Conservation (phyloP, 805 yeast species). For the Wickerhamiella australiensis region DNA sequence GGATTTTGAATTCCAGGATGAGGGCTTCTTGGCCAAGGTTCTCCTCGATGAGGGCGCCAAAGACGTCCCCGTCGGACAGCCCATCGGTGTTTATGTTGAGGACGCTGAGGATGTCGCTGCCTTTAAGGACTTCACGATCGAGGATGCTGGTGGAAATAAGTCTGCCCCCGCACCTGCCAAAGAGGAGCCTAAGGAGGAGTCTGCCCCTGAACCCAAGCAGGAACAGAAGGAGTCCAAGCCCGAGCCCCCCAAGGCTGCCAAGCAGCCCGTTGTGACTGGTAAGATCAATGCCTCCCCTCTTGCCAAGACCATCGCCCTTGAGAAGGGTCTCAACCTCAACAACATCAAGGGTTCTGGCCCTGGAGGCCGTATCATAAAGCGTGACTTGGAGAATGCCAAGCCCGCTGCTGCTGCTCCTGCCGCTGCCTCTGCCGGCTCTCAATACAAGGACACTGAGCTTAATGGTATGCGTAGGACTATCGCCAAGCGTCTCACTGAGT, state of each 20-base stretch:
- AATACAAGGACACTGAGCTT: conserved; percentile 74
- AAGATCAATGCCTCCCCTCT: conserved; percentile 90
- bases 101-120: conserved; percentile 74
- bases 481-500: conserved; percentile 74
- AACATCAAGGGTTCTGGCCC: conserved; percentile 89
- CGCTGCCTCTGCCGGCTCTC: conserved; percentile 38
- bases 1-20: conserved; percentile 98
- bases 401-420: conserved; percentile 30
- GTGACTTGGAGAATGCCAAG: conserved; percentile 70
- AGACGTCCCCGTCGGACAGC: conserved; percentile 87
- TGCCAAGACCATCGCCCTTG: conserved; percentile 87
- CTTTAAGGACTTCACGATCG: conserved; percentile 71
- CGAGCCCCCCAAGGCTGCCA: conserved; percentile 74
- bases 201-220: conserved; percentile 16
- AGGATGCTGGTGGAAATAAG: conserved; percentile 52
- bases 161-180: conserved; percentile 26
- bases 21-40: conserved; percentile 77
- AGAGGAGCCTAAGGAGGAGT: conserved; percentile 14
- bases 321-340: conserved; percentile 78
- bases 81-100: conserved; percentile 94
- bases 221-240: conserved; percentile 83
- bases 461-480: conserved; percentile 89
- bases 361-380: conserved; percentile 82
- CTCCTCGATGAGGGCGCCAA: conserved; percentile 58
- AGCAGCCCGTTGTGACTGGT: conserved; percentile 54